Conservation (phyloP, 208 protist species). For the Trypanosoma rangeli region DNA sequence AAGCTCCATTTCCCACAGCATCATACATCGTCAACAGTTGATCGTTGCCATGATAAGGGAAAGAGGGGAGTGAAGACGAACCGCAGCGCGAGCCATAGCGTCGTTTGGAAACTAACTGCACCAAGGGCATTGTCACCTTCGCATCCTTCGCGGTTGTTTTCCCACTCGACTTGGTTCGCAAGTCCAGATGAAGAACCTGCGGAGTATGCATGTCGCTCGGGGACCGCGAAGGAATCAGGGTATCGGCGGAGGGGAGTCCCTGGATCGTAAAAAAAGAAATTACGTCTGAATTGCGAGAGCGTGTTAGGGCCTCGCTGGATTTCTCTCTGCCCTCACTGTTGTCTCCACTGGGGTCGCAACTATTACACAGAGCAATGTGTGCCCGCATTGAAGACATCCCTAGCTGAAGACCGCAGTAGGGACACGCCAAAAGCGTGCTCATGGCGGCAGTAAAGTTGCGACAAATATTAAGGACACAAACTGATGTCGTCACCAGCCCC, state of each 20-base stretch:
- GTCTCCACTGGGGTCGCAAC: not conserved
- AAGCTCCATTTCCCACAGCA: not conserved
- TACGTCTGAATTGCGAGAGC: not conserved
- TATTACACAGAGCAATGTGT: conserved; percentile 36
- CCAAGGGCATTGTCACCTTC: not conserved
- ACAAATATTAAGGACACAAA: not conserved
- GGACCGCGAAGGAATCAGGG: conserved; percentile 1
- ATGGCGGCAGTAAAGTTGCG: conserved; percentile 4
- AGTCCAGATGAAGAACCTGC: conserved; percentile 10
- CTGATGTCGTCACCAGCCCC: not conserved
- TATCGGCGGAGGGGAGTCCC: not conserved
- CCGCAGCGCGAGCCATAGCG: not conserved
- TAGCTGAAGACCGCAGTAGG: conserved; percentile 44
- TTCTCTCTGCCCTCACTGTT: not conserved
- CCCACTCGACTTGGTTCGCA: not conserved
- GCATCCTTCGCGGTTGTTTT: not conserved
- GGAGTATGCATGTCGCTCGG: not conserved
- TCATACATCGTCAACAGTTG: not conserved
- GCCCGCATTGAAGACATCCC: conserved; percentile 34
- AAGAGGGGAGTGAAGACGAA: conserved; percentile 8
- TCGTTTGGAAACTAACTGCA: not conserved
- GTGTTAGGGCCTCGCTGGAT: not conserved
- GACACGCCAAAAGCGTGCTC: conserved; percentile 44
- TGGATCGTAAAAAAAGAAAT: not conserved
- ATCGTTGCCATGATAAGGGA: not conserved